Evolutionary conservation across 1,284 basidiomycete genomes (phyloP).

Genomic region (Butyriboletus appendiculatus): DNA sequence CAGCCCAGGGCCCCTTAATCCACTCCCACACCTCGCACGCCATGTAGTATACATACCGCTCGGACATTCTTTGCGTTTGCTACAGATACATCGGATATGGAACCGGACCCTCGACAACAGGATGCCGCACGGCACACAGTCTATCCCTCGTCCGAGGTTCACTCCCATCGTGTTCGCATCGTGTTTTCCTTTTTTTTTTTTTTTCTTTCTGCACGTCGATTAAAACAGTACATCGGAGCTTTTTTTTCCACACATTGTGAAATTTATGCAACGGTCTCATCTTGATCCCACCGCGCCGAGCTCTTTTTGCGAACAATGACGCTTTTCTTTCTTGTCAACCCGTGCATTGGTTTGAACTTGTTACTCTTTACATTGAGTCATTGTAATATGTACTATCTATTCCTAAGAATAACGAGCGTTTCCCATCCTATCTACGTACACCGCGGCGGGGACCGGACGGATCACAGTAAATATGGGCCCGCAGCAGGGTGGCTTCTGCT

Average conservation of each 20-base stretch:
- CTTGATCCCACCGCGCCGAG: no score
- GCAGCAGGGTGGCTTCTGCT: background rate
- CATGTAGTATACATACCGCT: background rate
- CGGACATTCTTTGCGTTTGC: background rate
- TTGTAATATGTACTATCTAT: constrained; percentile 10
- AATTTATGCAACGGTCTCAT: background rate
- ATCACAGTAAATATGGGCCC: no score
- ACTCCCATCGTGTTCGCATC: constrained; percentile 1
- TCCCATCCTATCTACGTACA: background rate
- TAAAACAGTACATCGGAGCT: no score
- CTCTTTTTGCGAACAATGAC: no score
- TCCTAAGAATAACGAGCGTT: background rate
- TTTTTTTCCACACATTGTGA: background rate
- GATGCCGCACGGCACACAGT: constrained; percentile 2
- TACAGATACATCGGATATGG: background rate
- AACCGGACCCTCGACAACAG: background rate
- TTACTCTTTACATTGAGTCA: no score
- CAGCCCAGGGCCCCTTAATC: constrained; percentile 1
- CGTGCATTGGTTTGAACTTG: no score
- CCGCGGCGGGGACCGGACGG: constrained; percentile 1
- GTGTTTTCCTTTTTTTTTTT: background rate
- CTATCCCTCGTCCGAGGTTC: background rate
- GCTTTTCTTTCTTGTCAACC: no score
- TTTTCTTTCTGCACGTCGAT: background rate
- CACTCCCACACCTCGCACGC: background rate